Conservation (phyloP, 78 protist genomes). For the Polysphondylium violaceum region DNA sequence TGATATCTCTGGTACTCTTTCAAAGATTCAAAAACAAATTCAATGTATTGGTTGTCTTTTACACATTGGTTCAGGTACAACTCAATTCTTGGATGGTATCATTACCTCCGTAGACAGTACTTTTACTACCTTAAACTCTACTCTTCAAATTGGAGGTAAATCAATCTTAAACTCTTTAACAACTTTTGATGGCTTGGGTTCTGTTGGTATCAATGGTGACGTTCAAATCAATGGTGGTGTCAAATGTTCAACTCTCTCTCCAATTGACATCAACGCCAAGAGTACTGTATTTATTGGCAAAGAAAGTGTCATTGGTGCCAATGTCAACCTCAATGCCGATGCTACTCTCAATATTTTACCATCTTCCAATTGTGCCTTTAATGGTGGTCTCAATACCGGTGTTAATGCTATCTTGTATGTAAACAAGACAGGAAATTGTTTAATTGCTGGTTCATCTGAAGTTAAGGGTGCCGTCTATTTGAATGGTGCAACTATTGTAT, state of each 20-base stretch:
- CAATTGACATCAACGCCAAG: not conserved
- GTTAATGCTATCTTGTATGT: not conserved
- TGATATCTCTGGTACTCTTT: slow-evolving; percentile 5
- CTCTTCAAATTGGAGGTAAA: not conserved
- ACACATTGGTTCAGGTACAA: slow-evolving; percentile 4
- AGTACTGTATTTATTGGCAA: not conserved
- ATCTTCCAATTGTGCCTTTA: not conserved
- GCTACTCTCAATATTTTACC: not conserved
- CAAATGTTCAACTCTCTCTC: not conserved
- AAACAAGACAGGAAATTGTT: not conserved
- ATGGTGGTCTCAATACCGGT: not conserved
- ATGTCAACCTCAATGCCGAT: not conserved
- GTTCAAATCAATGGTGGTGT: not conserved
- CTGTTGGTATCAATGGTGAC: not conserved
- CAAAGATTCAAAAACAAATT: not conserved
- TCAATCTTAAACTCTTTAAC: not conserved
- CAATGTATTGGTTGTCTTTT: not conserved
- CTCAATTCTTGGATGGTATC: not conserved
- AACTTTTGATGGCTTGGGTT: not conserved
- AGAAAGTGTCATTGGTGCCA: not conserved
- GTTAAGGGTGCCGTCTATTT: not conserved
- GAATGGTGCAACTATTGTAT: not conserved
- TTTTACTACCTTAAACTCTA: not conserved
- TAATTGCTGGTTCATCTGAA: not conserved
- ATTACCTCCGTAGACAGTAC: no score